Conservation (phyloP, 805 yeast species). For the Geotrichum ghanense region DNA sequence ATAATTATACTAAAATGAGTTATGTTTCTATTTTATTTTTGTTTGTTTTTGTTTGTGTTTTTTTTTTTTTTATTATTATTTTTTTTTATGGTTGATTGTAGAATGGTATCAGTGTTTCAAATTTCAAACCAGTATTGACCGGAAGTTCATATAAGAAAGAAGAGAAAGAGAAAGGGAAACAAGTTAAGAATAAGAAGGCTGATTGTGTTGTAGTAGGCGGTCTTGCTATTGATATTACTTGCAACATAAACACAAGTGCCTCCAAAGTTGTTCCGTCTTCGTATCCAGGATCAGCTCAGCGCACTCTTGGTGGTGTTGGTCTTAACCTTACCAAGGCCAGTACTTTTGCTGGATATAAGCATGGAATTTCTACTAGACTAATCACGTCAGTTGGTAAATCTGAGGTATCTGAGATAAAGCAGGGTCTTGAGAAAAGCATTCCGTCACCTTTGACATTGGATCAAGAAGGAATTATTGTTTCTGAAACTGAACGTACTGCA, state of each 20-base stretch:
- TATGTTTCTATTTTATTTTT: neutral
- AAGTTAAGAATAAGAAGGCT: too few species aligned
- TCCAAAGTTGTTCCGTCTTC: conserved; percentile 19
- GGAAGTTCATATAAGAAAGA: too few species aligned
- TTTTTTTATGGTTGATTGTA: too few species aligned
- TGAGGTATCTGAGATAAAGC: conserved; percentile 10
- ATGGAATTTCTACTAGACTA: conserved; percentile 28
- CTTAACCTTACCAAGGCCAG: conserved; percentile 66
- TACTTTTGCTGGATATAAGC: conserved; percentile 22
- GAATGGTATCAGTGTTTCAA: too few species aligned
- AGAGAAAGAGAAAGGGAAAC: too few species aligned
- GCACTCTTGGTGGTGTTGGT: conserved; percentile 77
- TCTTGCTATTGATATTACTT: conserved; percentile 62
- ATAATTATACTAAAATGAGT: neutral
- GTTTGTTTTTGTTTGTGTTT: too few species aligned
- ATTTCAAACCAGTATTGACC: too few species aligned
- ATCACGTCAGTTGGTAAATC: conserved; percentile 57
- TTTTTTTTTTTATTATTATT: too few species aligned
- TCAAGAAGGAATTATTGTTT: conserved; percentile 30
- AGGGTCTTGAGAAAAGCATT: conserved; percentile 4
- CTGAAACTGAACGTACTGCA: conserved; percentile 36
- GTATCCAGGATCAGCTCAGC: conserved; percentile 50
- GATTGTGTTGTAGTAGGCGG: conserved; percentile 54
- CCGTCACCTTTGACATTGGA: conserved; percentile 12
- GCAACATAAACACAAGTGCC: conserved; percentile 30